Evolutionary conservation across 805 yeast species (phyloP).

Genomic region (Schizosaccharomyces octosporus): DNA sequence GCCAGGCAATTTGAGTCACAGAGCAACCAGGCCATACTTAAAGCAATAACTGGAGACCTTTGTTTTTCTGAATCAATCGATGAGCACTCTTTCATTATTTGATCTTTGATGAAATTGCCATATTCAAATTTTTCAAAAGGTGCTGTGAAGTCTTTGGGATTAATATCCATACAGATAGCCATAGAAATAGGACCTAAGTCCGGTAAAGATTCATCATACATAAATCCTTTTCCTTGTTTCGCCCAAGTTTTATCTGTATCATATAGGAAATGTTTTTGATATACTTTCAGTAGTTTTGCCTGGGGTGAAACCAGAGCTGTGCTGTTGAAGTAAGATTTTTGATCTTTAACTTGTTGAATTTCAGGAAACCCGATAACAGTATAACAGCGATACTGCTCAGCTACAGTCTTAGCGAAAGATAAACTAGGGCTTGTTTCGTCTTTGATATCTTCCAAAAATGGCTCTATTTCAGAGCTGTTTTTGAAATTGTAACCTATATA

Average conservation of each 20-base stretch:
- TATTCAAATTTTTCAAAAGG: slow-evolving; percentile 58
- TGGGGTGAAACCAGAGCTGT: slow-evolving; percentile 36
- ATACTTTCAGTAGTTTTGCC: slow-evolving; percentile 38
- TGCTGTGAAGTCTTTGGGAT: slow-evolving; percentile 63
- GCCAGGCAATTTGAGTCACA: background rate
- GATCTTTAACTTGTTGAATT: slow-evolving; percentile 3
- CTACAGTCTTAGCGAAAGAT: slow-evolving; percentile 27
- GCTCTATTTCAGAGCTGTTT: slow-evolving; percentile 23
- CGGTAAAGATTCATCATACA: background rate
- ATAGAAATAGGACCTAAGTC: slow-evolving; percentile 20
- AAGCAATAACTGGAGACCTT: background rate
- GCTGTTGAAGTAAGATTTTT: slow-evolving; percentile 32
- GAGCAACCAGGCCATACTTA: background rate
- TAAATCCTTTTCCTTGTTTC: slow-evolving; percentile 35
- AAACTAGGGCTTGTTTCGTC: slow-evolving; percentile 22
- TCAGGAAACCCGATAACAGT: slow-evolving; percentile 65
- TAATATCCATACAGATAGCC: slow-evolving; percentile 88
- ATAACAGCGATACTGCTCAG: slow-evolving; percentile 6
- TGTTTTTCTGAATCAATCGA: background rate
- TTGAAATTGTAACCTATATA: slow-evolving; percentile 36
- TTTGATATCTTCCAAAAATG: slow-evolving; percentile 26
- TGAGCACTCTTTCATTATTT: background rate
- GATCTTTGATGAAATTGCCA: slow-evolving; percentile 16
- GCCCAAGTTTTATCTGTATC: slow-evolving; percentile 69
- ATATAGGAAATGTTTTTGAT: slow-evolving; percentile 54